Percentiles rank a stretch among this genome's conserved stretches.
These are phyloP conservation scores for Dendrobium nobile DNA, from an alignment of 106 monocot species.

Conservation along the genomic window DNA sequence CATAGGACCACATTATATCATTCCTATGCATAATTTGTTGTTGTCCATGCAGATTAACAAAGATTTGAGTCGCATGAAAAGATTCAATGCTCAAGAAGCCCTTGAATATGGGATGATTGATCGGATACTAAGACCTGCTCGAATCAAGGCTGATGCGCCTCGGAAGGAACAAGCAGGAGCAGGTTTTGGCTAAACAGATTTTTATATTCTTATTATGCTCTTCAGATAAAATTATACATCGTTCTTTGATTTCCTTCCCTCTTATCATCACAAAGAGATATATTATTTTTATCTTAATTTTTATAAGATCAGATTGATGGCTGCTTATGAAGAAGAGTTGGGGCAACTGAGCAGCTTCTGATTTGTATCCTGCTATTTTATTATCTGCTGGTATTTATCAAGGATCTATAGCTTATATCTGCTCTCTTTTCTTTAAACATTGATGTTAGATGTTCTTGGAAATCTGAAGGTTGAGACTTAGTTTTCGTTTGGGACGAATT, in stretches of 20 bases:
- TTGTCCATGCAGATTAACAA: conserved; percentile 52
- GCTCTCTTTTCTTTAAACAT: too few relatives aligned
- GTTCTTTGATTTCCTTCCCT: not conserved
- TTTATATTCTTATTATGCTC: not conserved
- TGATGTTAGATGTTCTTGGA: too few relatives aligned
- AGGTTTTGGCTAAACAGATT: conserved; percentile 51
- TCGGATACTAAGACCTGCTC: conserved; percentile 55
- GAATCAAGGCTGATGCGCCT: conserved; percentile 72
- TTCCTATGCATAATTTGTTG: not conserved
- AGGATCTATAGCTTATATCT: too few relatives aligned
- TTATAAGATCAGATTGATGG: not conserved
- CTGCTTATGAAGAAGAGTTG: not conserved
- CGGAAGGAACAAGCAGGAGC: conserved; percentile 36
- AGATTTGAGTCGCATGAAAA: conserved; percentile 71
- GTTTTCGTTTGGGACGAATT: too few relatives aligned
- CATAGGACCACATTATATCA: not conserved
- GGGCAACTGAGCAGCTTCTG: not conserved
- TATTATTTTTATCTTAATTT: not conserved
- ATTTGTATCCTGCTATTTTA: too few relatives aligned
- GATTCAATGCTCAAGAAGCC: conserved; percentile 80
- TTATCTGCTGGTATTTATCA: too few relatives aligned
- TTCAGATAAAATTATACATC: not conserved
- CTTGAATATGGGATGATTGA: conserved; percentile 89
- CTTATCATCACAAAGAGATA: not conserved
- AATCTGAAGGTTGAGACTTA: too few relatives aligned